These are phyloP conservation scores for Gaeumannomyces sp. DNA, from an alignment of 2,329 filamentous ascomycete species.

Conservation along the genomic window DNA sequence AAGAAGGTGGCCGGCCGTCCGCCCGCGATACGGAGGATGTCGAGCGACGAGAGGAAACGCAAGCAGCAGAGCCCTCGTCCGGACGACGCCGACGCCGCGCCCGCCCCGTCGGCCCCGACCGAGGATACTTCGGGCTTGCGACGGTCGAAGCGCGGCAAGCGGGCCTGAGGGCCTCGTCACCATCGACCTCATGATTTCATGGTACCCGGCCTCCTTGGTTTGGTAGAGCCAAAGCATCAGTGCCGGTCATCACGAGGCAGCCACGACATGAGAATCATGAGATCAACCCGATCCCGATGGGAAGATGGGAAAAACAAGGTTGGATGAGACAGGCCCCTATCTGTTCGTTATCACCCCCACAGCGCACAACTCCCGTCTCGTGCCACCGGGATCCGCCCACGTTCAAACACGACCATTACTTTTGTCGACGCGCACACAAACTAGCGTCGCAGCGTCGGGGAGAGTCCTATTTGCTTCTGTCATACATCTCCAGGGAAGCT, in stretches of 20 bases:
- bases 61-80: conserved; percentile 8
- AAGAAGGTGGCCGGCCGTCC: neutral
- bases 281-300: neutral
- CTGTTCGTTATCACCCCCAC: too few species aligned
- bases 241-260: neutral
- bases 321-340: too few species aligned
- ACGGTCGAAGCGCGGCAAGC: conserved; percentile 13
- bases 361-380: too few species aligned
- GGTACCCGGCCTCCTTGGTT: neutral
- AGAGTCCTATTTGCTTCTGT: too few species aligned
- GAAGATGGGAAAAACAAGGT: too few species aligned
- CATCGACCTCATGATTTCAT: neutral
- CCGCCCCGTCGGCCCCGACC: neutral
- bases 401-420: too few species aligned
- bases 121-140: conserved; percentile 1
- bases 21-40: neutral
- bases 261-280: neutral
- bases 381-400: too few species aligned
- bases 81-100: neutral
- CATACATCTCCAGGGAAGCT: too few species aligned
- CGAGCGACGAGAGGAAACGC: conserved; percentile 6
- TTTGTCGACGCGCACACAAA: too few species aligned
- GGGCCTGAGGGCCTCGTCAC: conserved; percentile 13
- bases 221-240: neutral
- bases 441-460: too few species aligned